Base-by-base conservation (phyloP, 75 land plant genomes). In the Isoetes taiwanensis region DNA sequence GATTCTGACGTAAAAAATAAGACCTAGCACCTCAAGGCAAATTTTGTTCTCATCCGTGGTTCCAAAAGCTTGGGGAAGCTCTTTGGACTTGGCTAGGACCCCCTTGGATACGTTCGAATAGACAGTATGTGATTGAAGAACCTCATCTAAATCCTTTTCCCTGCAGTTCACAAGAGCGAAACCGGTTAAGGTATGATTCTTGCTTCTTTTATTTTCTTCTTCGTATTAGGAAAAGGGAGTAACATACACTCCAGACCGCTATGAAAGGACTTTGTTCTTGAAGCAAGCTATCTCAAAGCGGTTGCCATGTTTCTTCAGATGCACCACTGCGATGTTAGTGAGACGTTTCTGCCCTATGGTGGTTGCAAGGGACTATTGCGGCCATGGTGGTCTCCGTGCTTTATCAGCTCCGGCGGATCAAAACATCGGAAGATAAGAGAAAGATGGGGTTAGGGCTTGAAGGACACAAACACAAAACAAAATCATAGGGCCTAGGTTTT, bases 141-240 rank as follows among this genome's bases (percentile, higher is more conserved):
- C 98, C 56, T 93, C 98, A 52, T 93, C 98, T 56, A 93, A 64
- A 73, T 93, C 98, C 59, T 88, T 93, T 74, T 93, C 98, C 28
- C 98, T 93, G 72, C 41, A 24, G 29, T 33, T 8, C 19, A 62
- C 46, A 53, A 41, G 32, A 58, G 23, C n/a, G n/a, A n/a, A n/a
- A n/a, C n/a, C n/a, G n/a, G n/a, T n/a, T n/a, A n/a, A n/a, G n/a
- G n/a, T n/a, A n/a, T n/a, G n/a, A n/a, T n/a, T n/a, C n/a, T n/a
- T 9, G 17, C 10, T 19, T 48, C 10, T 17, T 14, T 34, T 34
- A 11, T 58, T 35, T n/a, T 37, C 5, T 9, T 9, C 17, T 11
- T 17, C 4, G 12, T 11, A 27, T 9, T 4, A n/a, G n/a, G n/a
- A n/a, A n/a, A n/a, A n/a, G n/a, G n/a, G n/a, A n/a, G n/a, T n/a